Evolutionary conservation across 2,329 filamentous ascomycete species (phyloP).

Genomic region (Aspergillus tanneri): DNA sequence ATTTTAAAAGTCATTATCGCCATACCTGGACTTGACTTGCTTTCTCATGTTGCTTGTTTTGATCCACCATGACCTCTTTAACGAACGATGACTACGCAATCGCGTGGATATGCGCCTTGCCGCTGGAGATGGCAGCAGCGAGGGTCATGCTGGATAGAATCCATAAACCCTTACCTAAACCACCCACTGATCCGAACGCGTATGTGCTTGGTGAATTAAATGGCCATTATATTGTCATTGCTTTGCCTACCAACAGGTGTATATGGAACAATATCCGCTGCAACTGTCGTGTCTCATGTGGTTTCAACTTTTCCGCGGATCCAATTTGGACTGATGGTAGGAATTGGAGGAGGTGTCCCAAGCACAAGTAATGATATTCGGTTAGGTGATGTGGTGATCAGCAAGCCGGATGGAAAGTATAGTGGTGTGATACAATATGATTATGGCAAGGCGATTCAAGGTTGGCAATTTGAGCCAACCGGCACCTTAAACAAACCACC

Average conservation of each 20-base stretch:
- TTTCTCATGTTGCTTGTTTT: background rate
- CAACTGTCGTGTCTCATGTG: background rate
- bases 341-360: slow-evolving; percentile 17
- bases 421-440: too few relatives aligned
- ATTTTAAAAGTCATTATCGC: background rate
- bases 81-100: too few relatives aligned
- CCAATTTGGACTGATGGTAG: slow-evolving; percentile 15
- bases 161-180: slow-evolving; percentile 1
- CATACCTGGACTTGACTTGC: background rate
- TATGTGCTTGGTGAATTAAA: too few relatives aligned
- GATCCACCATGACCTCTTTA: background rate
- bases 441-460: slow-evolving; percentile 3
- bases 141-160: slow-evolving; percentile 15
- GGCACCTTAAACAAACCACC: too few relatives aligned
- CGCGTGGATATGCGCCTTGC: too few relatives aligned
- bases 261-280: slow-evolving; percentile 5
- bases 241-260: slow-evolving; percentile 14
- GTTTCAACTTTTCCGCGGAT: background rate
- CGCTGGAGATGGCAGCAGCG: slow-evolving; percentile 18
- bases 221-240: too few relatives aligned
- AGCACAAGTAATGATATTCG: slow-evolving; percentile 11
- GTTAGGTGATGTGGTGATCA: slow-evolving; percentile 26
- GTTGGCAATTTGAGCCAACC: too few relatives aligned
- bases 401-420: slow-evolving; percentile 6
- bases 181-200: slow-evolving; percentile 8